Evolutionary conservation across 1,284 basidiomycete genomes (phyloP).

Genomic region (Ustilago hordei): DNA sequence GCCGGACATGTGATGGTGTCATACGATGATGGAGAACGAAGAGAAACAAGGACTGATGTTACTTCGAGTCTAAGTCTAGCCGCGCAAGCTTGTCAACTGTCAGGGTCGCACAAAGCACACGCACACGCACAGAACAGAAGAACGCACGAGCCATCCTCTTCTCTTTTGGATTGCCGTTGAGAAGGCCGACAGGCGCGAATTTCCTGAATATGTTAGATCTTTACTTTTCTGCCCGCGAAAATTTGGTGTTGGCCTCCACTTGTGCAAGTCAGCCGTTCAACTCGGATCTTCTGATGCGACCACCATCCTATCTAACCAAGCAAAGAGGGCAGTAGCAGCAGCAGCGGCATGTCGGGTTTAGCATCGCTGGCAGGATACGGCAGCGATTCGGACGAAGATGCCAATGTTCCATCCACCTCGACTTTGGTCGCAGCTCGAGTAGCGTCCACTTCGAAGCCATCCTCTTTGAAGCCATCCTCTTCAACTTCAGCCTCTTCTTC

Average conservation of each 20-base stretch:
- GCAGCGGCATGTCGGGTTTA: slow-evolving; percentile 28
- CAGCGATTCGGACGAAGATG: slow-evolving; percentile 38
- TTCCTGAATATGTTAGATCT: background rate
- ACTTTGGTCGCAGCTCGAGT: background rate
- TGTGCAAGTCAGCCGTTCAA: slow-evolving; percentile 1
- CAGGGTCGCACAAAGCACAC: slow-evolving; percentile 2
- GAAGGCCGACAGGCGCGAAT: slow-evolving; percentile 17
- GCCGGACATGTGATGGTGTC: background rate
- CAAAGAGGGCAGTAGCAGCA: slow-evolving; percentile 5
- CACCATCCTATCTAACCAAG: background rate
- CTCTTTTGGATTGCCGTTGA: slow-evolving; percentile 21
- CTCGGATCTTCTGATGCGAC: slow-evolving; percentile 1
- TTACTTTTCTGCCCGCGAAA: background rate
- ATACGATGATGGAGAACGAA: background rate
- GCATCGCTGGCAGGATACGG: slow-evolving; percentile 40
- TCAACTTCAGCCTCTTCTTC: slow-evolving; percentile 10
- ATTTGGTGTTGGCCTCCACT: background rate
- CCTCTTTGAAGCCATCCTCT: background rate
- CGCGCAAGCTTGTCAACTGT: too few relatives aligned
- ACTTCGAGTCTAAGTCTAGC: background rate
- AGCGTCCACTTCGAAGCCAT: background rate
- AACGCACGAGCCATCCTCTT: slow-evolving; percentile 16
- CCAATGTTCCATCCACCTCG: background rate
- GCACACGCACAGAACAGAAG: background rate
- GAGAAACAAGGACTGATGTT: background rate